phyloP scores from a whole-genome alignment of 805 yeast species.

The Yarrowia deformans region DNA sequence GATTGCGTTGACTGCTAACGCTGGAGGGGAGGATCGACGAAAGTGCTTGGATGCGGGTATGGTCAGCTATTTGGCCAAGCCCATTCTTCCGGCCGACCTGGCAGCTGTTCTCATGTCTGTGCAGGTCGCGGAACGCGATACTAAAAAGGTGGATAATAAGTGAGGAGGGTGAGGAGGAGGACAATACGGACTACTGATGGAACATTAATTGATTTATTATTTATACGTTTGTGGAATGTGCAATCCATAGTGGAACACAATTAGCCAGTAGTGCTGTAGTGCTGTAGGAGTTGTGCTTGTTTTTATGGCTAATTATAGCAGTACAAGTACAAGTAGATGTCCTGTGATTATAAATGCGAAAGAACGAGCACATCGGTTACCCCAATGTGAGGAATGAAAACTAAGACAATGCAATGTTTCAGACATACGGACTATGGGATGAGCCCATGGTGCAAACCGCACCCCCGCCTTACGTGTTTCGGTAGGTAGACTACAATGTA shows the following conservation, averaged over 20 bases:
- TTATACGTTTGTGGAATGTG: not conserved
- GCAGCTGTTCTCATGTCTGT: slow-evolving; percentile 51
- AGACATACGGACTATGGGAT: too few relatives aligned
- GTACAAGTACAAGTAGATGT: too few relatives aligned
- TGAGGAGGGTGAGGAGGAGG: slow-evolving; percentile 1
- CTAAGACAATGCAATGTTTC: too few relatives aligned
- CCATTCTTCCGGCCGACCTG: slow-evolving; percentile 58
- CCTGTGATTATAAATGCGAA: too few relatives aligned
- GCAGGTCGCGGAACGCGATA: slow-evolving; percentile 24
- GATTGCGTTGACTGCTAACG: slow-evolving; percentile 61
- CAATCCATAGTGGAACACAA: too few relatives aligned
- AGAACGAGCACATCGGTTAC: too few relatives aligned
- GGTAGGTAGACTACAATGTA: too few relatives aligned
- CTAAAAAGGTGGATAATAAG: slow-evolving; percentile 12
- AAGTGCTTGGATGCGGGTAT: slow-evolving; percentile 59
- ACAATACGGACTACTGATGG: not conserved
- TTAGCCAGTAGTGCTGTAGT: not conserved
- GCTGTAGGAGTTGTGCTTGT: too few relatives aligned
- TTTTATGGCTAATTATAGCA: too few relatives aligned
- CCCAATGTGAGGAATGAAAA: too few relatives aligned
- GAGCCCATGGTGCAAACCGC: too few relatives aligned
- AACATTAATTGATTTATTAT: slow-evolving; percentile 29
- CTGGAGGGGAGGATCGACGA: slow-evolving; percentile 61
- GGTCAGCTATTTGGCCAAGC: slow-evolving; percentile 62
- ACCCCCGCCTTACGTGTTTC: too few relatives aligned